Conservation (phyloP, 1,284 basidiomycete species). For the Chiua sp. region DNA sequence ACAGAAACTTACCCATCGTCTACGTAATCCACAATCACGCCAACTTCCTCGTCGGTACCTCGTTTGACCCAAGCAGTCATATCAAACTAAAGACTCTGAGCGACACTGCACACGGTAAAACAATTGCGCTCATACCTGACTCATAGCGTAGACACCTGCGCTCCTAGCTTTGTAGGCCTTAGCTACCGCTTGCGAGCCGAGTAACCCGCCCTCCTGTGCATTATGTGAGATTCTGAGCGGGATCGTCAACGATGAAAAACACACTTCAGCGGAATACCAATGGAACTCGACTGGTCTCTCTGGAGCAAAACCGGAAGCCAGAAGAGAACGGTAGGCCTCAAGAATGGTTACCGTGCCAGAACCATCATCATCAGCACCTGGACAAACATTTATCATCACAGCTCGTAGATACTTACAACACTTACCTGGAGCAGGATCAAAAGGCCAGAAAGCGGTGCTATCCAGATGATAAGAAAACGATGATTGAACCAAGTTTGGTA, state of each 20-base stretch:
- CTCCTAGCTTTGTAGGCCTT: slow-evolving; percentile 70
- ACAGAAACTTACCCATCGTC: slow-evolving; percentile 57
- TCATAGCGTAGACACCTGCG: slow-evolving; percentile 86
- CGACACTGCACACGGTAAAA: background rate
- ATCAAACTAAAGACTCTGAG: slow-evolving; percentile 65
- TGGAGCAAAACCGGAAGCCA: slow-evolving; percentile 82
- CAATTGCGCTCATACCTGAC: slow-evolving; percentile 60
- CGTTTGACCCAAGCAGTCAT: slow-evolving; percentile 98
- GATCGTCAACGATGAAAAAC: slow-evolving; percentile 10
- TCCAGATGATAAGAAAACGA: slow-evolving; percentile 10
- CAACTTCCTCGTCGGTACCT: slow-evolving; percentile 87
- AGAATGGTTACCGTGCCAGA: slow-evolving; percentile 94
- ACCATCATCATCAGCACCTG: slow-evolving; percentile 88
- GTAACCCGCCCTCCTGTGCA: slow-evolving; percentile 86
- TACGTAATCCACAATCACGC: slow-evolving; percentile 90
- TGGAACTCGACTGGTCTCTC: slow-evolving; percentile 89
- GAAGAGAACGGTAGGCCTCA: slow-evolving; percentile 86
- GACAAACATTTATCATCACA: slow-evolving; percentile 5
- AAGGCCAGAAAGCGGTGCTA: slow-evolving; percentile 88
- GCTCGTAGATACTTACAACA: slow-evolving; percentile 8
- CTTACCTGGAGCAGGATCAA: slow-evolving; percentile 85
- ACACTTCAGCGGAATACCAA: slow-evolving; percentile 92
- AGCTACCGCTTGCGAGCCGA: slow-evolving; percentile 94
- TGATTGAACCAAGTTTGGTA: slow-evolving; percentile 12
- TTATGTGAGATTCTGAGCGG: slow-evolving; percentile 1